phyloP scores from a whole-genome alignment of 371 early-diverging fungal genomes.

The Mortierella sp. region DNA sequence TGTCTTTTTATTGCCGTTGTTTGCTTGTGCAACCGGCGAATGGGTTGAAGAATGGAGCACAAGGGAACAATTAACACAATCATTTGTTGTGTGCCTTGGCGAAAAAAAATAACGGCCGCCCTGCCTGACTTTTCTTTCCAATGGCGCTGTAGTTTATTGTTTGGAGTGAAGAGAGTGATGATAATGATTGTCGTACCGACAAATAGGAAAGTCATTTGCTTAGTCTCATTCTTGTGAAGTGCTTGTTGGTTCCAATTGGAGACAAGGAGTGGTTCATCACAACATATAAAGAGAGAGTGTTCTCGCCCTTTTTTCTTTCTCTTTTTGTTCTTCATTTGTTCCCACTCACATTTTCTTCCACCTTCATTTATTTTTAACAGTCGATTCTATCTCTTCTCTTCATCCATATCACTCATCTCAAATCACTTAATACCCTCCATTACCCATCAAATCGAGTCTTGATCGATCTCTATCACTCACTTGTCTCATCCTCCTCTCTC shows the following conservation, averaged over 20 bases:
- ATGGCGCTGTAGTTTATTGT: not conserved
- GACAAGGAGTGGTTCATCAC: not conserved
- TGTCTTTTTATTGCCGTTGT: not conserved
- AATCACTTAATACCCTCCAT: not conserved
- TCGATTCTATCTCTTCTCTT: constrained; percentile 6
- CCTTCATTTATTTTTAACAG: not conserved
- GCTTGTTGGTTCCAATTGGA: not conserved
- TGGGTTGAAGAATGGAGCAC: not conserved
- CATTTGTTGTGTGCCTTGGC: not conserved
- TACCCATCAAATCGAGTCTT: not conserved
- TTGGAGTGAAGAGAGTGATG: not conserved
- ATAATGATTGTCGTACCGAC: not conserved
- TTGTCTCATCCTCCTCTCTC: too few relatives aligned
- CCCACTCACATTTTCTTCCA: not conserved
- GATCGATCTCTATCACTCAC: not conserved
- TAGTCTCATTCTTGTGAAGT: not conserved
- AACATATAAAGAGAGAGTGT: not conserved
- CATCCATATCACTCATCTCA: not conserved
- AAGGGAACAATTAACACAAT: not conserved
- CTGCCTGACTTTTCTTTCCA: not conserved
- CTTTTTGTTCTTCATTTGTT: not conserved
- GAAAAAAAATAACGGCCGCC: constrained; percentile 5
- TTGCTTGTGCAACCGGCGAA: not conserved
- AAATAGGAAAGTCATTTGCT: not conserved
- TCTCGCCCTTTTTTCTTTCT: not conserved